Evolutionary conservation across 352 stramenopile species (phyloP), one percentile per base, ranked within the genome.

Genomic region (Pythium folliculosum): DNA sequence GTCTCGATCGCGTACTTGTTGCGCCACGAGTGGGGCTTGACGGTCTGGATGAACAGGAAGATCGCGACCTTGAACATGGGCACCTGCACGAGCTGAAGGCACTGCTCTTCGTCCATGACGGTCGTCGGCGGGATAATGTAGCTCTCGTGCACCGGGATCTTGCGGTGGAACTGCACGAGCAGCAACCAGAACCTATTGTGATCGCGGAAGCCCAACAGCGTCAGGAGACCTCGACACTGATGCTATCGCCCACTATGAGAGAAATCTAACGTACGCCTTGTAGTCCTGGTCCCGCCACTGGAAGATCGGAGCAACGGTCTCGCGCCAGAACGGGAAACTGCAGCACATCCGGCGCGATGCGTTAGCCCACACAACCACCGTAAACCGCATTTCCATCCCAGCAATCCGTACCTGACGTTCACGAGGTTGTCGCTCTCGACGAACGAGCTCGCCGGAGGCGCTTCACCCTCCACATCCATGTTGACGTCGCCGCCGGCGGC

Each of bases 231-330:
- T n/a, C 40, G 14, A 47, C 9, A 19, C 40, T 19, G 6, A 47
- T 47, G 1, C 17, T 40, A 2, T 40, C 10, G 35, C 35, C 35
- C 35, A 40, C 35, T 7, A 14, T 1, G 8, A 2, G 12, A 40
- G 10, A 40, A 16, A 1, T 38, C 16, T 9, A 44, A 66, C 49
- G 38, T 53, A 84, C 59, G 82, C 81, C 58, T 86, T 78, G 64
- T 89, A 93, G 60, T 95, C 83, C 71, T 91, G 77, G 21, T 93
- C 87, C 55, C 85, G 78, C 87, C 87, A 95, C 63, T 88, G 81
- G 60, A 92, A 90, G 45, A 91, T 79, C 30, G 50, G 55, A 2
- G 77, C 67, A 48, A 92, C 81, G 10, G 84, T 75, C 23, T 87
- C 80, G 55, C 78, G 85, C 86, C 86, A 94, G 48, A 84, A 73